Base-by-base conservation (phyloP, 768 basidiomycete species). In the Tylopilus sp. region DNA sequence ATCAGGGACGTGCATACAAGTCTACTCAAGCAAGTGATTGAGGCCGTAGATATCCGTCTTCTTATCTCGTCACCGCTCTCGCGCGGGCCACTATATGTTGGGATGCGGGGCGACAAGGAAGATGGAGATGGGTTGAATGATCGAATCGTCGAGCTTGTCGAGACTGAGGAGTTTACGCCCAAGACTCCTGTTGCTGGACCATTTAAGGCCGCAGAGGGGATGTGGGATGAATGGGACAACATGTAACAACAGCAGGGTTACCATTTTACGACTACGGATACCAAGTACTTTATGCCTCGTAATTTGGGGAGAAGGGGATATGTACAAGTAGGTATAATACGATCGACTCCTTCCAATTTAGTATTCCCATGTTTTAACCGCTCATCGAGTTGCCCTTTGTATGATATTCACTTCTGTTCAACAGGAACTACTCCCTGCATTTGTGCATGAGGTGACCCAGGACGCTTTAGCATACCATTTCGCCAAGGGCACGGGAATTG, bases 141-240 rank as follows among this genome's bases (percentile, higher is more conserved):
- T 53, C 79, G 74, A 61, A 71, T 93, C 39, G 71, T 83, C 3
- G 86, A 91, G 62, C 68, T 91, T 39, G 70, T 80, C 21, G 84
- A 85, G 70, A 92, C 91, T 10, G 67, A 76, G 30, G 86, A 86
- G 56, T 68, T 85, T 39, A 65, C 70, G 25, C 65, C 69, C 6
- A 63, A 71, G n/a, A 64, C 69, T 3, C 60, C 73, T 5, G 55
- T 59, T 31, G 48, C 51, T 22, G 64, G 56, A 28, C 23, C 48
- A 7, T 53, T 52, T 20, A 59, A 25, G 38, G 41, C 54, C 36
- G 2, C 35, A 9, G 67, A 69, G 13, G 62, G 59, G 40, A 35
- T 69, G 50, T 90, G 88, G 86, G 84, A 85, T 42, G 87, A 87
- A 56, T 89, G 86, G 84, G 86, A 87, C 60, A 83, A 87, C 60